Evolutionary conservation across 192 early-diverging fungal species (phyloP).

Genomic region (Fimicolochytrium jonesii): DNA sequence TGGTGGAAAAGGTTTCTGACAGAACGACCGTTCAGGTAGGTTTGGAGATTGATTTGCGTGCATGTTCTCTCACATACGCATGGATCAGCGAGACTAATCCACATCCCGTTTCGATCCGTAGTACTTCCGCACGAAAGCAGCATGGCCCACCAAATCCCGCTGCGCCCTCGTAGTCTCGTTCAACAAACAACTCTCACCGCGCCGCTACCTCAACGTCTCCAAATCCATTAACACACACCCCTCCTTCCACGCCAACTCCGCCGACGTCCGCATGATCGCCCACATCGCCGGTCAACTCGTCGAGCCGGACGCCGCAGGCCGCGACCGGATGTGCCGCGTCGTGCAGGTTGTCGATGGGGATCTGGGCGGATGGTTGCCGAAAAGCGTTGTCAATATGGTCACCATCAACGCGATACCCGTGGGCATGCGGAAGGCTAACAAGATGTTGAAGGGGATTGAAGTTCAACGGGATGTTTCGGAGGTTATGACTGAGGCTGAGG

Average conservation of each 20-base stretch:
- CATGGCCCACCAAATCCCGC: conserved; percentile 42
- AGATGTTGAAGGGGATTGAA: conserved; percentile 18
- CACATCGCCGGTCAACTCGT: conserved; percentile 39
- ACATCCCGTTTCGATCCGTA: too few species aligned
- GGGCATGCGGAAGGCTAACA: conserved; percentile 38
- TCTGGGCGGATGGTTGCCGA: conserved; percentile 43
- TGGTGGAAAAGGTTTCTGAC: conserved; percentile 21
- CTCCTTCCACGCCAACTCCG: conserved; percentile 3
- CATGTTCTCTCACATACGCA: background rate
- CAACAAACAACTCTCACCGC: conserved; percentile 4
- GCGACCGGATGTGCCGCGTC: conserved; percentile 21
- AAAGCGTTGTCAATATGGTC: conserved; percentile 31
- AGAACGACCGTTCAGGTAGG: conserved; percentile 26
- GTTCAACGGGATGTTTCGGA: conserved; percentile 11
- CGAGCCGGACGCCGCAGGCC: conserved; percentile 26
- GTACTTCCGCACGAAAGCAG: conserved; percentile 43
- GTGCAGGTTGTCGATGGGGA: conserved; percentile 46
- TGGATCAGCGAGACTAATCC: too few species aligned
- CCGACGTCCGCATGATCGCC: conserved; percentile 38
- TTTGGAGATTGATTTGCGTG: too few species aligned
- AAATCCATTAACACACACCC: conserved; percentile 35
- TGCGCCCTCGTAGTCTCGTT: conserved; percentile 34
- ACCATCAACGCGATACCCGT: conserved; percentile 40
- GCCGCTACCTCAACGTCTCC: conserved; percentile 39
- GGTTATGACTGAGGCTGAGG: conserved; percentile 11